Conservation (phyloP, 805 yeast genomes). For the Candida germanica region DNA sequence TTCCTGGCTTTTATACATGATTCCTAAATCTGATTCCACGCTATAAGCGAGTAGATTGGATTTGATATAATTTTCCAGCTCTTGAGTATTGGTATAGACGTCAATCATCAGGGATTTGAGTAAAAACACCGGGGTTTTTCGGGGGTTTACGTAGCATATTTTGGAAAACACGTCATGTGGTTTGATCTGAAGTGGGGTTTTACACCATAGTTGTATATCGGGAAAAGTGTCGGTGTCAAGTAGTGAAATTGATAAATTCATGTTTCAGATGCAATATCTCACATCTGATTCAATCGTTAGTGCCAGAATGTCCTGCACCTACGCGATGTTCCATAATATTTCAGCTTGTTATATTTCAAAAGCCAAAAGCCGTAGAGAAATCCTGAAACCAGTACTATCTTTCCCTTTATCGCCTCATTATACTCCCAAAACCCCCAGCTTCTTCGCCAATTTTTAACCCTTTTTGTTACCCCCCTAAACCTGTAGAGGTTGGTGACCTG, state of each 20-base stretch:
- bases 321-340: too few relatives aligned
- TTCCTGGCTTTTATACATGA: conserved; percentile 14
- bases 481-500: too few relatives aligned
- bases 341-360: too few relatives aligned
- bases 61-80: conserved; percentile 20
- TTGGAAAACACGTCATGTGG: conserved; percentile 4
- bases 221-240: conserved; percentile 7
- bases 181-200: conserved; percentile 5
- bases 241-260: conserved; percentile 5
- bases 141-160: conserved; percentile 16
- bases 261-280: too few relatives aligned
- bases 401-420: too few relatives aligned
- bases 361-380: too few relatives aligned
- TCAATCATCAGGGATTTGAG: conserved; percentile 16
- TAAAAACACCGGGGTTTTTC: conserved; percentile 23
- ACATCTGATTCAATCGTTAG: too few relatives aligned
- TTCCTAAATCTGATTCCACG: conserved; percentile 14
- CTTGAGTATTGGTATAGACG: conserved; percentile 19
- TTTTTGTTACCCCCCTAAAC: too few relatives aligned
- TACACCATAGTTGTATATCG: conserved; percentile 24
- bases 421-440: too few relatives aligned
- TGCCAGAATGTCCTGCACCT: too few relatives aligned
- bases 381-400: too few relatives aligned
- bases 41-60: conserved; percentile 13
- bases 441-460: too few relatives aligned